Evolutionary conservation across 768 basidiomycete species (phyloP).

Genomic region (Asterophora lycoperdoides): DNA sequence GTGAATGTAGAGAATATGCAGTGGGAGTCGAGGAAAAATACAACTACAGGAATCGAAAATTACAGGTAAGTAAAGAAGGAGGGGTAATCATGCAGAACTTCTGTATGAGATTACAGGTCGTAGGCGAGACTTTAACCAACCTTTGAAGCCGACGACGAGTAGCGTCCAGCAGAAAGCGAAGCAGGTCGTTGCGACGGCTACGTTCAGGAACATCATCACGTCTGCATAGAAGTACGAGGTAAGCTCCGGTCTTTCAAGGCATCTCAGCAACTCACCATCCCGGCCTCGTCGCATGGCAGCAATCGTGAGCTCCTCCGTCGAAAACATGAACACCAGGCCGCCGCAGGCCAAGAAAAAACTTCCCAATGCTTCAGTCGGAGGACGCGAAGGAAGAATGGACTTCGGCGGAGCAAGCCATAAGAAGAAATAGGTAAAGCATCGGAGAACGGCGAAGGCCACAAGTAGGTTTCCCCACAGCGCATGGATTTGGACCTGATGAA

Average conservation of each 20-base stretch:
- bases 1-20: slow-evolving; percentile 4
- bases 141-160: slow-evolving; percentile 72
- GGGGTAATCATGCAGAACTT: slow-evolving; percentile 15
- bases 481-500: slow-evolving; percentile 76
- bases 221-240: slow-evolving; percentile 40
- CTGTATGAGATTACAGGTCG: slow-evolving; percentile 28
- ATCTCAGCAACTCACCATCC: slow-evolving; percentile 54
- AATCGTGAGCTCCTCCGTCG: slow-evolving; percentile 83
- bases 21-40: neutral
- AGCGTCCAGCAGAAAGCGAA: slow-evolving; percentile 85
- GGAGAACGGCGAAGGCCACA: slow-evolving; percentile 68
- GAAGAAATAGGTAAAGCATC: slow-evolving; percentile 93
- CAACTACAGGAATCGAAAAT: slow-evolving; percentile 6
- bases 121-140: slow-evolving; percentile 57
- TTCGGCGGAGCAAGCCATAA: slow-evolving; percentile 82
- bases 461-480: slow-evolving; percentile 88
- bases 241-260: neutral
- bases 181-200: slow-evolving; percentile 82
- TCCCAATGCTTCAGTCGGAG: slow-evolving; percentile 88
- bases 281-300: slow-evolving; percentile 88
- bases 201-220: slow-evolving; percentile 86
- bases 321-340: slow-evolving; percentile 86
- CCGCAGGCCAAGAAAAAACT: slow-evolving; percentile 86
- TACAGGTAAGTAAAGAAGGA: neutral
- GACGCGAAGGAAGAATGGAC: slow-evolving; percentile 84